Percentiles rank a stretch among this genome's conserved stretches.
These are phyloP conservation scores for Citrus mangshanensis DNA, from an alignment of 345 rosid species.

Conservation along the genomic window DNA sequence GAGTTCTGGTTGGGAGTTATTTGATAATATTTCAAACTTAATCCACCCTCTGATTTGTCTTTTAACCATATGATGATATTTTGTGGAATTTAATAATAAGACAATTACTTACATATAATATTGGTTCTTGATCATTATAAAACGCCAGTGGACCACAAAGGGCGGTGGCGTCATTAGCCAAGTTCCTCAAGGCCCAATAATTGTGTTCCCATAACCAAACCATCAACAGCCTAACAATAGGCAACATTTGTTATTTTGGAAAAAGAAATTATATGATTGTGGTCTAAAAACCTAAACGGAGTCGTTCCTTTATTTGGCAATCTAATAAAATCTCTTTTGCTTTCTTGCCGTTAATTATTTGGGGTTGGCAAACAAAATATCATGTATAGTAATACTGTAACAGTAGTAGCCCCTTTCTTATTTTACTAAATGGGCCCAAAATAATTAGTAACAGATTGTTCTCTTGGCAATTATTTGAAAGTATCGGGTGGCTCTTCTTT, in stretches of 20 bases:
- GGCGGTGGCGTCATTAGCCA: conserved; percentile 20
- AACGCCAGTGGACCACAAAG: background rate
- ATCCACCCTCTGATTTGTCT: background rate
- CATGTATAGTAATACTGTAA: too few species aligned
- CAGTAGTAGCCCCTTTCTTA: background rate
- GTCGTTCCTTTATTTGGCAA: background rate
- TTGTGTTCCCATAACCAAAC: background rate
- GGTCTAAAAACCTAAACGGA: background rate
- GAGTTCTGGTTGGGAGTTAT: background rate
- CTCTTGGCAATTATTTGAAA: background rate
- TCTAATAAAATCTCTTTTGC: background rate
- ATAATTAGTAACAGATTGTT: background rate
- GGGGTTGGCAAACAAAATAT: background rate
- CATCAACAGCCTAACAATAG: background rate
- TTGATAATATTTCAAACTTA: background rate
- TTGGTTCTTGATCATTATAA: background rate
- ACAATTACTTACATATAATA: background rate
- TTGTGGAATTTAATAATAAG: background rate
- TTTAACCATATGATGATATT: background rate
- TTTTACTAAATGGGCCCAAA: background rate
- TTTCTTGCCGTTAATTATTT: background rate
- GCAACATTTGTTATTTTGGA: background rate
- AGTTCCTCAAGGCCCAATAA: conserved; percentile 8
- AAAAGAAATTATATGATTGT: background rate
- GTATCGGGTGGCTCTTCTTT: background rate